Conservation (phyloP, 2,329 filamentous ascomycete genomes). For the Hypoxylon sp. region DNA sequence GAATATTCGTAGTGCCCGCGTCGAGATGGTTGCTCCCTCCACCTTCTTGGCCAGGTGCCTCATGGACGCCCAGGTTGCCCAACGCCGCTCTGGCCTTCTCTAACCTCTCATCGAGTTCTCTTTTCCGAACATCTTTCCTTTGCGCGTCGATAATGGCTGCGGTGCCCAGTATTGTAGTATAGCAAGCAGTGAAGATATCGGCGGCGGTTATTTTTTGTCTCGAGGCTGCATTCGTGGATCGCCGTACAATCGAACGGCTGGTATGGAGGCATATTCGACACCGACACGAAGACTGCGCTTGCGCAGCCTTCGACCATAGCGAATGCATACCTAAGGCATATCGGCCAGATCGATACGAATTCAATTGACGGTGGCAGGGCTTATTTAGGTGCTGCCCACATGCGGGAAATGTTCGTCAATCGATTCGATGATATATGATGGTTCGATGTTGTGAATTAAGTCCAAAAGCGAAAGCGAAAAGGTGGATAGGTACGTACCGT, state of each 20-base stretch:
- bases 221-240: constrained; percentile 64
- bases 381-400: constrained; percentile 24
- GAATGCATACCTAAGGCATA: constrained; percentile 72
- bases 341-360: constrained; percentile 37
- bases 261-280: constrained; percentile 73
- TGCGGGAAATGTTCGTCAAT: constrained; percentile 13
- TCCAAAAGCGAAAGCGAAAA: not conserved
- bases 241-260: constrained; percentile 64
- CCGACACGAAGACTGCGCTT: constrained; percentile 72
- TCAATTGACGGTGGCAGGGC: constrained; percentile 36
- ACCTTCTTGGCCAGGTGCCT: constrained; percentile 34
- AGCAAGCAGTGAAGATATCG: constrained; percentile 75
- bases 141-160: constrained; percentile 74
- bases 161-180: constrained; percentile 76
- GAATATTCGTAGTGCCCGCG: not conserved
- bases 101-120: constrained; percentile 74
- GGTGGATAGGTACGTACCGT: constrained; percentile 20
- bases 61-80: constrained; percentile 56
- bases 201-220: constrained; percentile 66
- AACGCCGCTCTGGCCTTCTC: constrained; percentile 67
- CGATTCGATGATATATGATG: constrained; percentile 22
- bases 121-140: constrained; percentile 70
- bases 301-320: constrained; percentile 77
- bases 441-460: constrained; percentile 38
- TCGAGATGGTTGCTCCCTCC: constrained; percentile 4